Evolutionary conservation across 768 basidiomycete species (phyloP), one percentile per base, ranked within the genome.

Genomic region (Heimioporus sp.): DNA sequence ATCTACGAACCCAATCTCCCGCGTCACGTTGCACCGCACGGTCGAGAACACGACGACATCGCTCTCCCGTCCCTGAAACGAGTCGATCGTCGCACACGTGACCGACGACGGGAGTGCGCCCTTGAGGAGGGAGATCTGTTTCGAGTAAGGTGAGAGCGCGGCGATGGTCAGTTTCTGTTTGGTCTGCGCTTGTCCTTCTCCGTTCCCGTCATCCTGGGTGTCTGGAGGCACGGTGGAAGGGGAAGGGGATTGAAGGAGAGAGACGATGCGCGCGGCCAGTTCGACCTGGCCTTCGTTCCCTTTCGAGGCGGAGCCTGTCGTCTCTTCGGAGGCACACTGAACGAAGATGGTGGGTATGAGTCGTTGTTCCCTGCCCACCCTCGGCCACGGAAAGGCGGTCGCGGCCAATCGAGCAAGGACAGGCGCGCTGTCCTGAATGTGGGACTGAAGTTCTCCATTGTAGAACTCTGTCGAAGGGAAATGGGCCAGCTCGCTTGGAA

Each of bases 381-480:
- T 61, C 0, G 84, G 85, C 85, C 85, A 86, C 0, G 83, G 83
- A 56, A 86, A 87, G 1, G 68, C 56, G 1, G 77, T 75, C 3
- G 58, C 51, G 2, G 60, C 55, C 7, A 80, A 68, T n/a, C 71
- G 62, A 16, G 68, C 52, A 32, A 80, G 69, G 12, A 73, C 62
- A 16, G 70, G 47, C n/a, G 66, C 55, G 36, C 72, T 67, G 50
- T 71, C 69, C 6, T 61, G 56, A 20, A 77, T 74, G 7, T 78
- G 76, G 0, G 83, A 81, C 49, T 58, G 69, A 2, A 87, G 67
- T 28, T 73, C 70, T 9, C 74, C 76, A 46, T 84, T 74, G 60
- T 87, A 86, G 58, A 87, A 87, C 56, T 82, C 80, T 10, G 62
- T 58, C 0, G 85, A 86, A 0, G 86, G 85, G 54, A 87, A 86